These are phyloP conservation scores for Mortierella sp. DNA, from an alignment of 371 early-diverging fungal species.

Conservation along the genomic window DNA sequence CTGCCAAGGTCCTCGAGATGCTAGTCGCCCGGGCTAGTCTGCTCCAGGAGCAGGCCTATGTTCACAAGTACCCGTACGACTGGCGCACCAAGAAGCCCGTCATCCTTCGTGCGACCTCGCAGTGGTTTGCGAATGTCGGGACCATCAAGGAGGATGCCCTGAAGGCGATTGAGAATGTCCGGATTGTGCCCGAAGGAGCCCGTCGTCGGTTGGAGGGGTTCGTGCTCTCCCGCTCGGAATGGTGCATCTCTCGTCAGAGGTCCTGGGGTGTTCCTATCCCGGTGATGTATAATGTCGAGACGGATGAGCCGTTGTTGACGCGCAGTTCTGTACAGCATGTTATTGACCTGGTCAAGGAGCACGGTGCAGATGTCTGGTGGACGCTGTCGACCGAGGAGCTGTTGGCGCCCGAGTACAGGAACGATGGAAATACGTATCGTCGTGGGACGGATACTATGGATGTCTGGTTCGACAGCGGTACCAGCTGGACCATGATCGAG, in stretches of 20 bases:
- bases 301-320: constrained; percentile 76
- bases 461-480: constrained; percentile 97
- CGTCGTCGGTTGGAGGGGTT: constrained; percentile 73
- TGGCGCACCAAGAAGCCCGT: constrained; percentile 94
- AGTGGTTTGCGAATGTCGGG: constrained; percentile 90
- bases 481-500: constrained; percentile 80
- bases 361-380: constrained; percentile 89
- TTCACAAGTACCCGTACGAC: constrained; percentile 92
- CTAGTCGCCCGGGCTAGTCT: constrained; percentile 61
- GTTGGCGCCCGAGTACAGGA: constrained; percentile 75
- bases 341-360: constrained; percentile 67
- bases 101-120: constrained; percentile 85
- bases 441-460: constrained; percentile 91
- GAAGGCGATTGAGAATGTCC: constrained; percentile 66
- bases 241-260: constrained; percentile 95
- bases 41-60: constrained; percentile 86
- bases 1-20: constrained; percentile 67
- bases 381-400: constrained; percentile 76
- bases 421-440: constrained; percentile 64
- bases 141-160: constrained; percentile 72
- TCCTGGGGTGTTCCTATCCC: constrained; percentile 51
- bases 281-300: constrained; percentile 79
- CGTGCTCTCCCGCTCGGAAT: constrained; percentile 80
- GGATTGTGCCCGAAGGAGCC: constrained; percentile 75
- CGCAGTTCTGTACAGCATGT: constrained; percentile 78